Evolutionary conservation across 2,329 filamentous ascomycete genomes (phyloP), one percentile per base, ranked within the genome.

Genomic region (Diaporthe longicolla): DNA sequence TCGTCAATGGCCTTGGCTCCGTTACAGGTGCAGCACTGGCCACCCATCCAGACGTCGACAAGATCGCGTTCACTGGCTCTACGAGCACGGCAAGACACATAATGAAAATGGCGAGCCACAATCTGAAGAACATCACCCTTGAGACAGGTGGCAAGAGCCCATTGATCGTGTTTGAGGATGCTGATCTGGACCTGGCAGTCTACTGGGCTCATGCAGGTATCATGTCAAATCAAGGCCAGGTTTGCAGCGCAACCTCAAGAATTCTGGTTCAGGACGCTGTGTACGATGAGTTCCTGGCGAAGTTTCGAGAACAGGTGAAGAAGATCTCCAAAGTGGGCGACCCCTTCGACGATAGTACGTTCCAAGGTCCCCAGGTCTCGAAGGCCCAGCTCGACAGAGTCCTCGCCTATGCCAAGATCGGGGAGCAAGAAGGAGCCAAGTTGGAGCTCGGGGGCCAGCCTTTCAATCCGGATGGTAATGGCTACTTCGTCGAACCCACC

Each of bases 21-120:
- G 90, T 91, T 74, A 90, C 92, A 17, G 92, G 93, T 52, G 87
- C 90, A 17, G 91, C 92, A 1, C 86, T 94, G 17, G 90, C 90
- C 3, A 85, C 88, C 74, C 92, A 94, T 80, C 83, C 88, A 7
- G 86, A 87, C 70, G 88, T 94, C 43, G 90, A 93, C 81, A 94
- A 94, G 84, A 85, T 94, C 74, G 92, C 92, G 4, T 94, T 94
- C 77, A 94, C 92, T 0, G 93, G 93, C 72, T 91, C 89, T 71
- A 94, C 92, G 1, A 85, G 85, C 9, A 94, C 92, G 1, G 93
- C 91, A 37, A 89, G 89, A 74, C 87, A 92, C 78, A 93, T 94
- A 76, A 93, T 94, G 92, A 93, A 93, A 80, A 87, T 90, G 84
- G 92, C 92, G 0, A 86, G 90, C 3, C 83, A 86, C 0, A 93